Evolutionary conservation across 2,329 filamentous ascomycete species (phyloP), one percentile per base, ranked within the genome.

Genomic region (Xylaria hypoxylon): DNA sequence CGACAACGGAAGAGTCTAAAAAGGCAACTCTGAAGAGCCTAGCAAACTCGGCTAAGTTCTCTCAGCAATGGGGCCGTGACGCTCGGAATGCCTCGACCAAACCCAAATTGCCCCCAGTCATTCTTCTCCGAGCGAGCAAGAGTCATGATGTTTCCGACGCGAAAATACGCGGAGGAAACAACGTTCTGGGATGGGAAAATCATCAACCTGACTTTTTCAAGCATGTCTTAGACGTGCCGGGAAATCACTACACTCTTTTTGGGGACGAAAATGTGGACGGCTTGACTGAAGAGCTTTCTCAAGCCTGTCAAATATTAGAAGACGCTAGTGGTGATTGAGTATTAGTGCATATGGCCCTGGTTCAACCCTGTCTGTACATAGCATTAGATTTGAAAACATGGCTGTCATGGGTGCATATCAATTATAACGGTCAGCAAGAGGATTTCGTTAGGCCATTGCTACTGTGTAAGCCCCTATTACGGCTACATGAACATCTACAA

Each of bases 1-100:
- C 60, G 44, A 63, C 60, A 7, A 63, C 60, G 11, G 60, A 57
- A 35, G 60, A 63, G 52, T 63, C 60, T 3, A 63, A 63, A 26
- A 10, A 51, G 26, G 15, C n/a, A 5, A 58, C 60, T 19, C 45
- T 51, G 22, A 50, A 57, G 60, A 57, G 52, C 45, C n/a, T 63
- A 10, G 52, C 31, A 15, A 63, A 63, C 44, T 63, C 33, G 22
- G 42, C 60, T 24, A 58, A 58, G 24, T 62, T 57, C 44, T 48
- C 60, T 31, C 52, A 58, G 44, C 52, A 58, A 26, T 63, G 60
- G 60, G 52, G 52, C 26, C 31, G 33, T 33, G 52, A 58, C 24
- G 33, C 44, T 47, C 45, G 28, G 52, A 50, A 51, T 31, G 52
- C 22, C 17, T 31, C 31, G 22, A 31, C 17, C 3, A 59, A 22